These are phyloP conservation scores for Botrytis medusae DNA, from an alignment of 2,329 filamentous ascomycete genomes.

Conservation along the genomic window DNA sequence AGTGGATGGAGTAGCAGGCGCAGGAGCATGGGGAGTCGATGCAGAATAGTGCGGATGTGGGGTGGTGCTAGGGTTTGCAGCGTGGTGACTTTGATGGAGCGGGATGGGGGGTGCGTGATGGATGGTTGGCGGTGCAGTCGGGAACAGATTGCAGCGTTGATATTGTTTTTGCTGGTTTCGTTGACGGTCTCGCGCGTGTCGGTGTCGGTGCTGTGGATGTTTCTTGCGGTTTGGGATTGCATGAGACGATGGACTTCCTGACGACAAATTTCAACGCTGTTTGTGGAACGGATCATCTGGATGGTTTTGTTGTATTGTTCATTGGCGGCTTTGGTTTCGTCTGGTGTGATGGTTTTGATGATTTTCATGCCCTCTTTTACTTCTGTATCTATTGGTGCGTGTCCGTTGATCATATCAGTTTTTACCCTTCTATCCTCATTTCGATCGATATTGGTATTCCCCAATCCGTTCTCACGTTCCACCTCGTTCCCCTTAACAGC, in stretches of 20 bases:
- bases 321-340: constrained; percentile 47
- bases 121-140: constrained; percentile 49
- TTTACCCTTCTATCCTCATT: constrained; percentile 17
- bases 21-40: constrained; percentile 51
- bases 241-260: constrained; percentile 29
- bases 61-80: constrained; percentile 46
- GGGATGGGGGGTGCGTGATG: constrained; percentile 50
- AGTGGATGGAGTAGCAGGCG: constrained; percentile 49
- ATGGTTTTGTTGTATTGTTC: constrained; percentile 46
- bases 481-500: constrained; percentile 42
- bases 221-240: constrained; percentile 19
- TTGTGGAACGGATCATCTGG: constrained; percentile 43
- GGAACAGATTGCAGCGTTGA: constrained; percentile 51
- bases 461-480: constrained; percentile 23
- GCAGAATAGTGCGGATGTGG: constrained; percentile 46
- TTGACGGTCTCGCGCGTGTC: constrained; percentile 19
- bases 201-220: not conserved
- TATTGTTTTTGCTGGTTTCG: constrained; percentile 43
- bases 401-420: constrained; percentile 43
- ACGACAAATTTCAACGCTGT: constrained; percentile 42
- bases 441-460: not conserved
- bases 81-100: constrained; percentile 50
- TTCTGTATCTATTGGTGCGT: constrained; percentile 41
- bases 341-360: constrained; percentile 43
- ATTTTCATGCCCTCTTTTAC: constrained; percentile 43